phyloP scores from a whole-genome alignment of 169 alveolate species.

The Plasmodium vinckei region DNA sequence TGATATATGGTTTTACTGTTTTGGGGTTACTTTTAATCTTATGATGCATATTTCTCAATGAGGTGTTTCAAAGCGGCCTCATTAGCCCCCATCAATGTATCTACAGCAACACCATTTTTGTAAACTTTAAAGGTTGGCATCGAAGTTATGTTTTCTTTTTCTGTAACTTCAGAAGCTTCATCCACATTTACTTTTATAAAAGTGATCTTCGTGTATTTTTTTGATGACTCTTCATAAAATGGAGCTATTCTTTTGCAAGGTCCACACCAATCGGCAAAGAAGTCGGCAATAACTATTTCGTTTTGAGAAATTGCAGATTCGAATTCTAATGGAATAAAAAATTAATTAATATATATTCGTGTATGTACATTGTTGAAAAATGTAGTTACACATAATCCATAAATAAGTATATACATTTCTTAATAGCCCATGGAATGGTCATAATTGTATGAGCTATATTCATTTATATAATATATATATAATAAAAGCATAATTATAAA shows the following conservation, averaged over 20 bases:
- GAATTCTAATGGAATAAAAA: slow-evolving; percentile 77
- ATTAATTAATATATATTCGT: background rate
- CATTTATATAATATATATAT: background rate
- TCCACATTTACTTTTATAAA: slow-evolving; percentile 85
- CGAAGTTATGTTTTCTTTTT: slow-evolving; percentile 82
- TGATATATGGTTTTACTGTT: background rate
- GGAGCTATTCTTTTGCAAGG: slow-evolving; percentile 92
- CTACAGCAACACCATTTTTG: slow-evolving; percentile 83
- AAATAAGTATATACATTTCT: too few species aligned
- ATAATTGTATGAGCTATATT: background rate
- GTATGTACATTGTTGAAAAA: background rate
- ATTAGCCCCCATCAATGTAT: slow-evolving; percentile 84
- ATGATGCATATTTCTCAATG: slow-evolving; percentile 69
- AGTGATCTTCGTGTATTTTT: slow-evolving; percentile 75
- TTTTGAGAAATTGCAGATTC: slow-evolving; percentile 78
- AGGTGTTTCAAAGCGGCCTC: slow-evolving; percentile 77
- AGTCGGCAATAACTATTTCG: slow-evolving; percentile 92
- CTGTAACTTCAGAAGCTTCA: slow-evolving; percentile 82
- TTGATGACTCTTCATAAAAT: slow-evolving; percentile 83
- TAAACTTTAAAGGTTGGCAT: slow-evolving; percentile 86
- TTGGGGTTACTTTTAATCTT: background rate
- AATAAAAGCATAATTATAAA: background rate
- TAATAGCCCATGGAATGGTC: background rate
- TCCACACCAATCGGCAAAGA: slow-evolving; percentile 97
- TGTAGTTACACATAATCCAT: background rate